phyloP scores from a whole-genome alignment of 2,329 filamentous ascomycete species.

The Periglandula ipomoeae region DNA sequence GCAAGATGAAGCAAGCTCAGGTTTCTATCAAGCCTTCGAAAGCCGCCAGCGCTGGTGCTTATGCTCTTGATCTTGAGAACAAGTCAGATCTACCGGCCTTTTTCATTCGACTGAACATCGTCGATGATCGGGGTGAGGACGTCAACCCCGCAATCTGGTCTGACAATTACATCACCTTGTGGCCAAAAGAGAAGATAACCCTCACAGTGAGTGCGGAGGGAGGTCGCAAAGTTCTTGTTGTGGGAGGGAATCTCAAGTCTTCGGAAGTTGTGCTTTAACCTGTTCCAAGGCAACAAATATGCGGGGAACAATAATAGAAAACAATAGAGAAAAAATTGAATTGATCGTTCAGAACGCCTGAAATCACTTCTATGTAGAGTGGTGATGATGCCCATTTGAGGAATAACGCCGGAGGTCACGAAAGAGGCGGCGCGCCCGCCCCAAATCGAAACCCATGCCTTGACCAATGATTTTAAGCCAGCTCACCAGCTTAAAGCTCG shows the following conservation, averaged over 20 bases:
- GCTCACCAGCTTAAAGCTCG: too few relatives aligned
- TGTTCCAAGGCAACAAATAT: too few relatives aligned
- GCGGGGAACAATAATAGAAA: too few relatives aligned
- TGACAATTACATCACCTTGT: conserved; percentile 55
- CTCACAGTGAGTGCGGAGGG: conserved; percentile 12
- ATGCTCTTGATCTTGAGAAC: conserved; percentile 40
- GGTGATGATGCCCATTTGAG: too few relatives aligned
- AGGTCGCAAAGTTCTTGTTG: conserved; percentile 8
- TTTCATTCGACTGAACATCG: conserved; percentile 43
- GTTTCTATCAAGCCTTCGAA: conserved; percentile 21
- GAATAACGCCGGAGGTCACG: too few relatives aligned
- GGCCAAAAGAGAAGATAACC: conserved; percentile 41
- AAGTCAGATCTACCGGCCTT: conserved; percentile 43
- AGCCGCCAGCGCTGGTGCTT: conserved; percentile 6
- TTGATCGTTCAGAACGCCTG: too few relatives aligned
- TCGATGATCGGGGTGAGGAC: conserved; percentile 35
- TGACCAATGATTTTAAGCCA: too few relatives aligned
- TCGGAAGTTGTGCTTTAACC: neutral
- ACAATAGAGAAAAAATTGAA: too few relatives aligned
- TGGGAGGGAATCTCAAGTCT: conserved; percentile 12
- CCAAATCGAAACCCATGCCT: too few relatives aligned
- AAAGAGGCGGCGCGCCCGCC: too few relatives aligned
- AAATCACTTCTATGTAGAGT: too few relatives aligned
- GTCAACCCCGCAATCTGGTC: conserved; percentile 46
- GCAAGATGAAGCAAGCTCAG: conserved; percentile 25